phyloP scores from a whole-genome alignment of 31 red algal genomes.

The Odonthalia washingtoniensis region DNA sequence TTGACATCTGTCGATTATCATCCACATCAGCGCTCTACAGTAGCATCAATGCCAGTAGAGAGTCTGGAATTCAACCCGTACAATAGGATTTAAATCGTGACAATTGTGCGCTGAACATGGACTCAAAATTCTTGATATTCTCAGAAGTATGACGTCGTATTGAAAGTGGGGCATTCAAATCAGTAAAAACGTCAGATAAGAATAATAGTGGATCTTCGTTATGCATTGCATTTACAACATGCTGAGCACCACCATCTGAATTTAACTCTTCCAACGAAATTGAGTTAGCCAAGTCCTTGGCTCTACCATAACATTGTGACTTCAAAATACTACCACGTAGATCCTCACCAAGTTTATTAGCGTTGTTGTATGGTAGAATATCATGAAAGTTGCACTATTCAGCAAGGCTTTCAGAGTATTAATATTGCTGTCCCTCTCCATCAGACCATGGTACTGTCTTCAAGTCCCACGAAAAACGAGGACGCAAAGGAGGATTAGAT shows the following conservation, averaged over 20 bases:
- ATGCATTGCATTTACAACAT: not conserved
- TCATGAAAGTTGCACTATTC: not conserved
- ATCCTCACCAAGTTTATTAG: not conserved
- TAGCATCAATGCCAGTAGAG: not conserved
- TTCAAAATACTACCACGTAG: no score
- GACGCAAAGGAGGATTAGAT: not conserved
- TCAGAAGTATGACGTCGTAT: not conserved
- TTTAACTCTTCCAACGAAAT: not conserved
- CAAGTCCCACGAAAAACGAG: conserved; percentile 5
- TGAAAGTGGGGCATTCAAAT: not conserved
- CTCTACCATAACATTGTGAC: not conserved
- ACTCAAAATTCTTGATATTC: no score
- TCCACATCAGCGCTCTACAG: not conserved
- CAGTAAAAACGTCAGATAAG: not conserved
- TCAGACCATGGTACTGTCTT: conserved; percentile 11
- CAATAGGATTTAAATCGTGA: not conserved
- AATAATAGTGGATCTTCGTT: not conserved
- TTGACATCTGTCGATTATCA: not conserved
- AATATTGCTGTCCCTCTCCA: not conserved
- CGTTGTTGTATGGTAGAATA: not conserved
- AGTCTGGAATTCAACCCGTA: not conserved
- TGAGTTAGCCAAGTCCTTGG: not conserved
- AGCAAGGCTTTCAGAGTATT: not conserved
- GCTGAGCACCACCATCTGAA: not conserved
- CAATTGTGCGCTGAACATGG: not conserved